phyloP scores from a whole-genome alignment of 108 stramenopile genomes.

The Cyclotella sp. region DNA sequence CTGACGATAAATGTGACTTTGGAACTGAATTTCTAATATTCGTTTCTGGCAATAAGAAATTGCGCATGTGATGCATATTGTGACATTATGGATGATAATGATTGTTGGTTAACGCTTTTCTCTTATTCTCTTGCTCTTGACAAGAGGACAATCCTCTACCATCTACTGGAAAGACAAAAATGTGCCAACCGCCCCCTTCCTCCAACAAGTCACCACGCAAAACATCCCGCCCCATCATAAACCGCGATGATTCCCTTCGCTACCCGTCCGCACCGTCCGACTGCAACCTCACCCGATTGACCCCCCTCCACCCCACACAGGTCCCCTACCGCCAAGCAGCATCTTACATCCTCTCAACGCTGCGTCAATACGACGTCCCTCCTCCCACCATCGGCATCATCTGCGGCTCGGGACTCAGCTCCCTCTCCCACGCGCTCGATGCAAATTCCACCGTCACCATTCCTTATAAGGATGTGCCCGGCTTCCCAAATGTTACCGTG shows the following conservation, averaged over 20 bases:
- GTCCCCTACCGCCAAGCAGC: constrained; percentile 73
- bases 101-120: too few relatives aligned
- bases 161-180: neutral
- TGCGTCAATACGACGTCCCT: constrained; percentile 44
- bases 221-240: neutral
- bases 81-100: too few relatives aligned
- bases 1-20: too few relatives aligned
- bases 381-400: constrained; percentile 82
- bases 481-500: constrained; percentile 87
- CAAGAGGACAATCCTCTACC: neutral
- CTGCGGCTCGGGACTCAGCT: constrained; percentile 91
- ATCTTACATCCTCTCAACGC: constrained; percentile 47
- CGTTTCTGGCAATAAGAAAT: too few relatives aligned
- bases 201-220: neutral
- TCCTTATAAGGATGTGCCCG: constrained; percentile 82
- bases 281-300: neutral
- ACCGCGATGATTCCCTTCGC: constrained; percentile 8
- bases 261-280: neutral
- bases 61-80: too few relatives aligned
- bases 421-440: constrained; percentile 70
- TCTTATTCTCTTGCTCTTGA: too few relatives aligned
- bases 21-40: too few relatives aligned
- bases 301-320: constrained; percentile 25
- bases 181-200: constrained; percentile 1
- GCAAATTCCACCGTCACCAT: constrained; percentile 56